Evolutionary conservation across 2,329 filamentous ascomycete genomes (phyloP), one percentile per base, ranked within the genome.

Genomic region (Dothistroma septosporum): DNA sequence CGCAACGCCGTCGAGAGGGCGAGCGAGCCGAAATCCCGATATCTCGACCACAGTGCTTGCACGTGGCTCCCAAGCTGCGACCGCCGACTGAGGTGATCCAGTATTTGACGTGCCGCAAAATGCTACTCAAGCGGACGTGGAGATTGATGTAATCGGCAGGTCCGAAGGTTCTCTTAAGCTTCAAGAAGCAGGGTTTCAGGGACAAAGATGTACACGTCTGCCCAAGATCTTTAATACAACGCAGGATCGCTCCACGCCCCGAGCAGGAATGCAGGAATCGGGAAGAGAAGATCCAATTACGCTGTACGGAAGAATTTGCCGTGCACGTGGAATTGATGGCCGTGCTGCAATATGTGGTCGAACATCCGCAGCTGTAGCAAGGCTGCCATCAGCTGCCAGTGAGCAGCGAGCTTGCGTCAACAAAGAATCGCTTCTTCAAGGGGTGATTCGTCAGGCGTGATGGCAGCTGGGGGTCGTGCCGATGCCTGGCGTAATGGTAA

Each of bases 11-110:
- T 9, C 10, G 3, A 16, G 33, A 16, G 10, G 33, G 33, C 33
- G 33, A 37, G 14, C 14, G 33, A 37, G 33, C 10, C 14, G 2
- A 37, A 16, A 3, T 16, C 33, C 14, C 33, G 3, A 16, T 37
- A 37, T 37, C 10, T 16, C 14, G 10, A 37, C 10, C 7, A 11
- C 4, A 11, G 3, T 37, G 33, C 10, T 37, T 11, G 33, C 46
- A 59, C 52, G 61, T 56, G 50, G 61, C 57, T 41, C n/a, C 44
- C 53, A 54, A 19, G 61, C 61, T 57, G 32, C 55, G 24, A 19
- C 48, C 48, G 53, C 24, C 10, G 33, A 37, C 33, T 11, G 10
- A 11, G 10, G 33, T 11, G 33, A 9, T 37, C 33, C 33, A 37
- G 33, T 37, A 9, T 3, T 11, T 16, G 33, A 16, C 33, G 10